Evolutionary conservation across 495 filamentous ascomycete species (phyloP).

Genomic region (Lasiosphaeria ovina): DNA sequence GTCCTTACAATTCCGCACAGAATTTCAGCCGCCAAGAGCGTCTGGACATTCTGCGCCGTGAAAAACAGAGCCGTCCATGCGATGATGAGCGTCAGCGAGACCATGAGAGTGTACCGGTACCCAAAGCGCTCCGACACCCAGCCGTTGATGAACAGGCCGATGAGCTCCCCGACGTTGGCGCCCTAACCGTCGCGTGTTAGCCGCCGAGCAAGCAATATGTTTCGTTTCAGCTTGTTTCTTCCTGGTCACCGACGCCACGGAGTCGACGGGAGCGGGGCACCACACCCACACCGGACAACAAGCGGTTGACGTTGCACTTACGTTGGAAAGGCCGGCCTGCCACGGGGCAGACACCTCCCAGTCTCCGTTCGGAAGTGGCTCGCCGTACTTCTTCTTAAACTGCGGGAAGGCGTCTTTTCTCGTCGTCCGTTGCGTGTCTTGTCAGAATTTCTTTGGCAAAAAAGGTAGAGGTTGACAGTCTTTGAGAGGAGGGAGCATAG

Average conservation of each 20-base stretch:
- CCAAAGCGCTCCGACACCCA: conserved; percentile 73
- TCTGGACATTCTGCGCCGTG: conserved; percentile 66
- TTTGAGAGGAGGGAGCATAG: too few relatives aligned
- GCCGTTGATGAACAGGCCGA: conserved; percentile 75
- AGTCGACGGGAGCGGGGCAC: too few relatives aligned
- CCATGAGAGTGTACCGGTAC: conserved; percentile 69
- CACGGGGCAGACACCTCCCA: conserved; percentile 72
- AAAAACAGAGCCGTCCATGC: conserved; percentile 76
- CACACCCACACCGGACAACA: background rate
- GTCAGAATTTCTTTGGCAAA: background rate
- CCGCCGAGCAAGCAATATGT: background rate
- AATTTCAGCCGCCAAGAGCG: conserved; percentile 70
- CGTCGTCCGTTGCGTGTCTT: conserved; percentile 17
- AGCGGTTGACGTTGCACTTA: conserved; percentile 24
- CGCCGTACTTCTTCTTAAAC: conserved; percentile 71
- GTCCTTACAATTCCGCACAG: conserved; percentile 60
- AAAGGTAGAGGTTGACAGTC: too few relatives aligned
- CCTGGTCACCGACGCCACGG: too few relatives aligned
- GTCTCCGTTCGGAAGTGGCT: conserved; percentile 49
- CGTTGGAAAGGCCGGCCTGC: conserved; percentile 77
- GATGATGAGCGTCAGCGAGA: conserved; percentile 61
- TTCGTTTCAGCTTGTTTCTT: background rate
- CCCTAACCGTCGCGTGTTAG: conserved; percentile 22
- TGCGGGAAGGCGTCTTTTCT: conserved; percentile 46
- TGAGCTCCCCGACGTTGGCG: conserved; percentile 61